Percentiles rank a stretch among this genome's conserved stretches.
These are phyloP conservation scores for Dipteronia dyeriana DNA, from an alignment of 345 rosid genomes.

Conservation along the genomic window DNA sequence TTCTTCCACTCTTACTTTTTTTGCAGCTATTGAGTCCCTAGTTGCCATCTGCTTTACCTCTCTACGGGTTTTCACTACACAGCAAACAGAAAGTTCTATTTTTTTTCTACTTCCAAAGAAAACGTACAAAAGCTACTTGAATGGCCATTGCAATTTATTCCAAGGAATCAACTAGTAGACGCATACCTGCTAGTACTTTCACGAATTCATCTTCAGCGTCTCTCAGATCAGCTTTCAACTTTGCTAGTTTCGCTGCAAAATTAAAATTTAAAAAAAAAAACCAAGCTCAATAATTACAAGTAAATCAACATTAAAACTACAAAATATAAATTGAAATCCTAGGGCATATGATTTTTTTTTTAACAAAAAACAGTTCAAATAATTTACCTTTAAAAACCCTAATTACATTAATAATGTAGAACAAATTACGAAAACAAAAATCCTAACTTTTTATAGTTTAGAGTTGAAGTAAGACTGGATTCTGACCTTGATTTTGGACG, in stretches of 20 bases:
- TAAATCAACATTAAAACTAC: background rate
- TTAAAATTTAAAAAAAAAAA: background rate
- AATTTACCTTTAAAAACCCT: constrained; percentile 21
- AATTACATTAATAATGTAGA: constrained; percentile 13
- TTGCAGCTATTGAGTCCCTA: constrained; percentile 63
- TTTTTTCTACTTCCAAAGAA: background rate
- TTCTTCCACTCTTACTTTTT: constrained; percentile 55
- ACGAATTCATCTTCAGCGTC: constrained; percentile 87
- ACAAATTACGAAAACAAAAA: background rate
- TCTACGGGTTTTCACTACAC: constrained; percentile 71
- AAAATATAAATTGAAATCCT: background rate
- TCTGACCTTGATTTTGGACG: constrained; percentile 54
- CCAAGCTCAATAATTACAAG: background rate
- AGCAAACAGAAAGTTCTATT: constrained; percentile 16
- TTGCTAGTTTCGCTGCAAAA: constrained; percentile 49
- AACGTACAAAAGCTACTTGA: constrained; percentile 8
- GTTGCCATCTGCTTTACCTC: constrained; percentile 74
- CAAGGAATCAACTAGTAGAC: background rate
- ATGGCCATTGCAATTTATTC: background rate
- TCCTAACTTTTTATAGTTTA: background rate
- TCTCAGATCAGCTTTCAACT: constrained; percentile 59
- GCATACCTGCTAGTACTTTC: constrained; percentile 68
- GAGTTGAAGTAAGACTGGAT: background rate
- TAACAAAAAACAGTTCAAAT: constrained; percentile 27
- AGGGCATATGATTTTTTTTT: background rate